A percentile compares a stretch with the other conserved stretches of the same genome.
Evolutionary conservation across 139 green algal genomes (phyloP).

Genomic region (Astrephomene gubernaculifera): DNA sequence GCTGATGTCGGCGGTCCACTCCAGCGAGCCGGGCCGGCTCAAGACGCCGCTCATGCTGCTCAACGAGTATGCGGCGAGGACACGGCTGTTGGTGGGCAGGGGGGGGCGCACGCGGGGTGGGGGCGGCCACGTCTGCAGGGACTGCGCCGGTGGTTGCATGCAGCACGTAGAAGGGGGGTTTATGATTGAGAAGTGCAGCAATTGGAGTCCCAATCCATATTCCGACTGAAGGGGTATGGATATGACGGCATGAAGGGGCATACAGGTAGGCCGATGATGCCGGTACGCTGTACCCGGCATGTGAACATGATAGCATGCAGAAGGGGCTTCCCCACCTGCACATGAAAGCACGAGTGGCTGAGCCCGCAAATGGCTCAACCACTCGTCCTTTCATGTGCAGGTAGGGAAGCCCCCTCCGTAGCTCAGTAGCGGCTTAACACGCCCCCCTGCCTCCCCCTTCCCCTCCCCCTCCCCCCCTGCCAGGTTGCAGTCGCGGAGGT

Average conservation of each 20-base stretch:
- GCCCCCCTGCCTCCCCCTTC: background rate
- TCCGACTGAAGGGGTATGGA: background rate
- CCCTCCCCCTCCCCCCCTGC: background rate
- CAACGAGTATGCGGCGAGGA: background rate
- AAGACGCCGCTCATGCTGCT: constrained; percentile 29
- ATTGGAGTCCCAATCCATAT: too few relatives aligned
- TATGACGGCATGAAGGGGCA: background rate
- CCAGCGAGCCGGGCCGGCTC: background rate
- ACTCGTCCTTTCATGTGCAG: background rate
- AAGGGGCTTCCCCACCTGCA: background rate
- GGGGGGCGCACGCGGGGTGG: background rate
- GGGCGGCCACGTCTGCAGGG: background rate
- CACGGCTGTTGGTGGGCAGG: background rate
- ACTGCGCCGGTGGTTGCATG: background rate
- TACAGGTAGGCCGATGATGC: background rate
- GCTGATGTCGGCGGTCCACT: constrained; percentile 4
- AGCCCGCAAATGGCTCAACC: too few relatives aligned
- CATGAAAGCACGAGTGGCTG: background rate
- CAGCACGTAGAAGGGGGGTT: too few relatives aligned
- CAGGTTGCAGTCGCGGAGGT: background rate
- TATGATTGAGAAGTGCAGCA: too few relatives aligned
- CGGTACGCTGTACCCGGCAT: background rate
- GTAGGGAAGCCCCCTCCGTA: background rate
- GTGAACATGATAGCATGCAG: background rate
- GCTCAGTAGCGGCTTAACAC: background rate